phyloP scores from a whole-genome alignment of 108 stramenopile species.

The Cyclotella kingstonii region DNA sequence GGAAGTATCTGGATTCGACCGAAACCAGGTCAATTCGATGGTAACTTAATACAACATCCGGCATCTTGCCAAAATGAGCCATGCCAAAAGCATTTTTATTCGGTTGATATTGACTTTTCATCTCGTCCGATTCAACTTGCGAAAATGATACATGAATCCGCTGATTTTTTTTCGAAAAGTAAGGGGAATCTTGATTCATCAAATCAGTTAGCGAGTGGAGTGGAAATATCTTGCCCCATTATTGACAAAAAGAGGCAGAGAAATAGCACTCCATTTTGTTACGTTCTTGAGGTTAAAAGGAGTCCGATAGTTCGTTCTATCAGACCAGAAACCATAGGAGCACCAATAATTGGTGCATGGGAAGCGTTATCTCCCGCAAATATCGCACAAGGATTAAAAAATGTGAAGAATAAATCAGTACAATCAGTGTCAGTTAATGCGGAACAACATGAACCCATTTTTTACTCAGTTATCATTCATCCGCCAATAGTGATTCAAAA shows the following conservation, averaged over 20 bases:
- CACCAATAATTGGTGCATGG: neutral
- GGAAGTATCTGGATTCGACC: constrained; percentile 80
- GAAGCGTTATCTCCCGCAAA: constrained; percentile 16
- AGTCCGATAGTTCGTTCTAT: constrained; percentile 69
- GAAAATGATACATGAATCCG: constrained; percentile 79
- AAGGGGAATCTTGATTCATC: constrained; percentile 48
- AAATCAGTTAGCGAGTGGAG: constrained; percentile 62
- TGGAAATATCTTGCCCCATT: constrained; percentile 79
- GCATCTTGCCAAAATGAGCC: too few relatives aligned
- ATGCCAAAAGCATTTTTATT: too few relatives aligned
- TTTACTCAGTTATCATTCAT: constrained; percentile 85
- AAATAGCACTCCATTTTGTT: constrained; percentile 63
- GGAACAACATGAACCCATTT: constrained; percentile 66
- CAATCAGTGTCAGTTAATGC: constrained; percentile 6
- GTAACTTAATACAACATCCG: constrained; percentile 6
- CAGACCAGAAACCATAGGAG: constrained; percentile 8
- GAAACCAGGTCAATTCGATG: constrained; percentile 19
- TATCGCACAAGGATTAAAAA: constrained; percentile 14
- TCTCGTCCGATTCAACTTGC: constrained; percentile 75
- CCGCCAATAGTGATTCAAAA: constrained; percentile 94
- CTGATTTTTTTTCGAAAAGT: constrained; percentile 51
- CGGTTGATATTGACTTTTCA: constrained; percentile 58
- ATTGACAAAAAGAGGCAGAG: constrained; percentile 31
- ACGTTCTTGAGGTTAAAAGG: constrained; percentile 83
- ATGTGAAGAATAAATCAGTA: constrained; percentile 15